Evolutionary conservation across 148 eudicot species (phyloP).

Genomic region (Cornus controversa): DNA sequence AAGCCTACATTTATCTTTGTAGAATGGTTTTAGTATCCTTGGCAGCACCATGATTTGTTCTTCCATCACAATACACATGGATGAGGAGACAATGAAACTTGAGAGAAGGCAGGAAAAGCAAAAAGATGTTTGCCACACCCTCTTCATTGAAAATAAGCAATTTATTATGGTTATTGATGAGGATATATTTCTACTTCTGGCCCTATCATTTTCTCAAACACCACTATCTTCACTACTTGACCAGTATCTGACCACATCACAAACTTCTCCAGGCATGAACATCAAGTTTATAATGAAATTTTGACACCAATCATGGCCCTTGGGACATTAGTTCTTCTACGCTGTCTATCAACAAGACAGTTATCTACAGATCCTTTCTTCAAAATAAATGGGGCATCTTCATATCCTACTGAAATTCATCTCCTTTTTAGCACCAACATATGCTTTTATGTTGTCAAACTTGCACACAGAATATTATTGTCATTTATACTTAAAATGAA

Average conservation of each 20-base stretch:
- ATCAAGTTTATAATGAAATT: not conserved
- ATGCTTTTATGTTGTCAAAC: not conserved
- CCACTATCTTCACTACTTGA: not conserved
- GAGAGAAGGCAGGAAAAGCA: not conserved
- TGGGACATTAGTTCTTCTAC: not conserved
- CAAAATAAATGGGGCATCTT: not conserved
- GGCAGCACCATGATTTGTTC: not conserved
- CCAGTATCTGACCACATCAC: not conserved
- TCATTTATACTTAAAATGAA: not conserved
- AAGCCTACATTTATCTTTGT: not conserved
- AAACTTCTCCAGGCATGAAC: not conserved
- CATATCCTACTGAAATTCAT: not conserved
- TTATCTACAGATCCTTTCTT: too few species aligned
- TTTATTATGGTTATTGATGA: too few species aligned
- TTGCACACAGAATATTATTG: not conserved
- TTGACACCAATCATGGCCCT: not conserved
- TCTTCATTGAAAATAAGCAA: too few species aligned
- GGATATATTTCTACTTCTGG: not conserved
- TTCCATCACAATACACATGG: not conserved
- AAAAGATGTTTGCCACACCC: not conserved
- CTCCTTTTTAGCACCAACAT: not conserved
- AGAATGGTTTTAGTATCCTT: not conserved
- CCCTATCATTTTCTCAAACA: not conserved
- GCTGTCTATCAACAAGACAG: not conserved
- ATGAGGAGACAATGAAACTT: not conserved